These are phyloP conservation scores for Sparassis latifolia DNA, from an alignment of 1,284 basidiomycete species.

Conservation along the genomic window DNA sequence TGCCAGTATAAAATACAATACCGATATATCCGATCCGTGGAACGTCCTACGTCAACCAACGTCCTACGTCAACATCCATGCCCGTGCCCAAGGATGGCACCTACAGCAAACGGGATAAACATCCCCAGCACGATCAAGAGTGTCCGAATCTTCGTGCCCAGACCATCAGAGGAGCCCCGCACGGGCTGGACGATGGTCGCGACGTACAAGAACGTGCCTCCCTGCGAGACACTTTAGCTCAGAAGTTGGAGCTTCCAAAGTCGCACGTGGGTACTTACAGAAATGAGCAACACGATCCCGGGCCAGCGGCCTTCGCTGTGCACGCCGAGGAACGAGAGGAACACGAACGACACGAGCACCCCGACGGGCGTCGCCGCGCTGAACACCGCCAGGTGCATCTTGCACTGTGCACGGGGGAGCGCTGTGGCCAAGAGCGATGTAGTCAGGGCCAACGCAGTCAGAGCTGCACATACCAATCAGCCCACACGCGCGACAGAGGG, in stretches of 20 bases:
- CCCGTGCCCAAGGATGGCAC: conserved; percentile 38
- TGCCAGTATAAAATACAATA: too few species aligned
- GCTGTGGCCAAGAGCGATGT: conserved; percentile 75
- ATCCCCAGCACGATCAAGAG: conserved; percentile 61
- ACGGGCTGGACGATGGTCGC: conserved; percentile 84
- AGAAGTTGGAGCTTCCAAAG: background rate
- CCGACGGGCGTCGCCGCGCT: conserved; percentile 75
- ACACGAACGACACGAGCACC: conserved; percentile 62
- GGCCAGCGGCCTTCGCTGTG: conserved; percentile 47
- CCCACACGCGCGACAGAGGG: background rate
- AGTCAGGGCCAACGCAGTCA: conserved; percentile 79
- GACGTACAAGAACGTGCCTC: conserved; percentile 92
- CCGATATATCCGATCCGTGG: too few species aligned
- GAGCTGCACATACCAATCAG: conserved; percentile 46
- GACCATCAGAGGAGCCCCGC: conserved; percentile 37
- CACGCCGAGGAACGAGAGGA: conserved; percentile 46
- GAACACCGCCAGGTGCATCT: conserved; percentile 72
- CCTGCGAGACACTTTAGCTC: conserved; percentile 40
- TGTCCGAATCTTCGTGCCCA: conserved; percentile 44
- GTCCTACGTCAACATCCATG: background rate
- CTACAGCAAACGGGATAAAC: conserved; percentile 56
- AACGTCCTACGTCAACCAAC: too few species aligned
- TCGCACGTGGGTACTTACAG: conserved; percentile 40
- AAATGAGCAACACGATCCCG: conserved; percentile 73
- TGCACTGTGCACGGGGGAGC: conserved; percentile 61